phyloP scores from a whole-genome alignment of 345 rosid species.

The Psidium friedrichsthalianum region DNA sequence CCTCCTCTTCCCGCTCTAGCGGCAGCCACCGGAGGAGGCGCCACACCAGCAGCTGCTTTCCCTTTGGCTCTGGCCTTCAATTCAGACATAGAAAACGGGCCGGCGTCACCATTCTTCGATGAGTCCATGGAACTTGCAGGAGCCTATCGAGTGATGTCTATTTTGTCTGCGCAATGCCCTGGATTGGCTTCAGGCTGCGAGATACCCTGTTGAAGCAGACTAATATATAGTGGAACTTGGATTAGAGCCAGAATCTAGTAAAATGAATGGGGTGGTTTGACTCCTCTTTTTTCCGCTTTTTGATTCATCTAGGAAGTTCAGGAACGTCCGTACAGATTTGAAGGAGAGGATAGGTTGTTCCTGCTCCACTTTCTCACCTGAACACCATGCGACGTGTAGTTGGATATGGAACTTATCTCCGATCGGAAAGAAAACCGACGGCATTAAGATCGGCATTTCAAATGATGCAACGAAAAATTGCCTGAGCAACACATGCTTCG shows the following conservation, averaged over 20 bases:
- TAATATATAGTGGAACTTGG: neutral
- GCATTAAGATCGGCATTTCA: neutral
- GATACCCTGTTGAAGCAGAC: neutral
- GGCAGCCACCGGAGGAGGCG: neutral
- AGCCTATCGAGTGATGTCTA: neutral
- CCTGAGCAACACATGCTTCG: neutral
- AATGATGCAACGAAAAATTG: neutral
- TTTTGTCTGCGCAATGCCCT: neutral
- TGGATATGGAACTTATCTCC: neutral
- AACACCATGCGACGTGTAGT: neutral
- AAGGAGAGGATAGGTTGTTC: neutral
- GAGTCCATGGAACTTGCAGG: conserved; percentile 17
- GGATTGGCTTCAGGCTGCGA: neutral
- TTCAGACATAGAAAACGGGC: conserved; percentile 2
- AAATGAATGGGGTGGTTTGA: neutral
- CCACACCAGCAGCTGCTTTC: conserved; percentile 5
- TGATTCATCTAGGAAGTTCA: neutral
- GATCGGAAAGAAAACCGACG: neutral
- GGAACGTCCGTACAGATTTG: neutral
- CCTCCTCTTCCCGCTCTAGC: conserved; percentile 6
- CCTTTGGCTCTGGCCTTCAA: conserved; percentile 9
- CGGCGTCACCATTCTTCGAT: neutral
- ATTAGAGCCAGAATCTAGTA: neutral
- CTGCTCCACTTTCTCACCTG: neutral
- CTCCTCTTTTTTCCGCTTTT: neutral